Percentiles rank a stretch among this genome's conserved stretches.
Conservation (phyloP, 1,139 yeast species). For the Scheffersomyces parashehatae region DNA sequence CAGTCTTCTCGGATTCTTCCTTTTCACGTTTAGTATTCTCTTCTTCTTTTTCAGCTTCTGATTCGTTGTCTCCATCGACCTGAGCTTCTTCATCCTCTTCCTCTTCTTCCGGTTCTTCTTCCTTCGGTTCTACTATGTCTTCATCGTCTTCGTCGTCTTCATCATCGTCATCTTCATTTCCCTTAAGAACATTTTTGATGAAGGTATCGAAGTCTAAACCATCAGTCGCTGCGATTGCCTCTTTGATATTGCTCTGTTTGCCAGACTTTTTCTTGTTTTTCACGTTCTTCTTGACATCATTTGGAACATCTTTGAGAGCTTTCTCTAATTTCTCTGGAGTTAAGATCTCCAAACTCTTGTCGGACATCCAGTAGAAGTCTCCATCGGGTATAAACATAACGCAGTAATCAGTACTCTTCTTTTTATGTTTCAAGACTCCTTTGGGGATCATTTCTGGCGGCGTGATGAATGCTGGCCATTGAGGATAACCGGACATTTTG, state of each 20-base stretch:
- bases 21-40: conserved; percentile 19
- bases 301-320: conserved; percentile 32
- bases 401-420: conserved; percentile 41
- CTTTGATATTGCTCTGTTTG: conserved; percentile 34
- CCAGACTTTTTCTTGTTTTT: conserved; percentile 24
- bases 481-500: conserved; percentile 50
- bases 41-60: conserved; percentile 5
- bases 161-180: conserved; percentile 22
- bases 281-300: conserved; percentile 16
- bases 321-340: conserved; percentile 29
- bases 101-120: conserved; percentile 20
- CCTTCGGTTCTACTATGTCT: conserved; percentile 29
- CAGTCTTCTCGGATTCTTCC: conserved; percentile 6
- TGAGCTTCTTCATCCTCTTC: conserved; percentile 15
- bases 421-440: conserved; percentile 38
- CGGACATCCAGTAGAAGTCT: conserved; percentile 49
- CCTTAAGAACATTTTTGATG: conserved; percentile 31
- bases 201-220: conserved; percentile 40
- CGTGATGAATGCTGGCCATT: conserved; percentile 53
- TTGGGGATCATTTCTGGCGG: conserved; percentile 41
- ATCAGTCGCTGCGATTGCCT: conserved; percentile 43
- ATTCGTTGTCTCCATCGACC: conserved; percentile 10
- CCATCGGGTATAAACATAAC: conserved; percentile 53
- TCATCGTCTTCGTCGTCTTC: conserved; percentile 32
- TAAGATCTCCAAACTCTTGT: conserved; percentile 36